Base-by-base conservation (phyloP, 345 rosid species). In the Bruguiera gymnorhiza region DNA sequence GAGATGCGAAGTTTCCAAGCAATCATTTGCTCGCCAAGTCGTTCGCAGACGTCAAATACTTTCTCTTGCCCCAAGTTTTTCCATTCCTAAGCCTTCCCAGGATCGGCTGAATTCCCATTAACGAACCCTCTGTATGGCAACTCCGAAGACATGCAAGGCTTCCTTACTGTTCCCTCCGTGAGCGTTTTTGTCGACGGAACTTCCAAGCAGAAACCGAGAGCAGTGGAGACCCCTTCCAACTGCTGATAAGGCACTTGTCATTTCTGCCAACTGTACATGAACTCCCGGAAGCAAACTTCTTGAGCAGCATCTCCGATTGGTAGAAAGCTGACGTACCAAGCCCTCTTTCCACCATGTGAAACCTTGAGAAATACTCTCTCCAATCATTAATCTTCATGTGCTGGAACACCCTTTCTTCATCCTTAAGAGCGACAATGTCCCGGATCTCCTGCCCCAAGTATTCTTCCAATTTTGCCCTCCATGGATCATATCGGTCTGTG, bases 141-240 rank as follows among this genome's bases (percentile, higher is more conserved):
- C 16, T 55, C 59, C 3, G 23, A 55, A 55, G 59, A 55, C 30
- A 21, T 55, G 59, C 11, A 54, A 21, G 26, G 59, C 21, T 8
- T 54, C 39, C 54, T 70, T 34, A 10, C 53, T 24, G 18, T 43
- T 60, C 20, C 3, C 6, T 29, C 29, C 29, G 3, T 23, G 29
- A 55, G 16, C 59, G 30, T 55, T 55, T 55, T 55, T 10, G 30
- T 66, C 19, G 60, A 27, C 56, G 65, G 71, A 84, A 84, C 70
- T 76, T 84, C 83, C 87, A 84, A 62, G 79, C 71, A 1, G 89
- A 86, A 66, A 84, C 46, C 8, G 86, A 88, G 21, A 34, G 69
- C 27, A 84, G 34, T 20, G 64, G 72, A 31, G 71, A 67, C 11
- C 66, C 75, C 46, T 66, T 73, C 81, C 78, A 78, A 13, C 81